phyloP scores from a whole-genome alignment of 257 asterid genomes.

The Jaltomata sinuosa region DNA sequence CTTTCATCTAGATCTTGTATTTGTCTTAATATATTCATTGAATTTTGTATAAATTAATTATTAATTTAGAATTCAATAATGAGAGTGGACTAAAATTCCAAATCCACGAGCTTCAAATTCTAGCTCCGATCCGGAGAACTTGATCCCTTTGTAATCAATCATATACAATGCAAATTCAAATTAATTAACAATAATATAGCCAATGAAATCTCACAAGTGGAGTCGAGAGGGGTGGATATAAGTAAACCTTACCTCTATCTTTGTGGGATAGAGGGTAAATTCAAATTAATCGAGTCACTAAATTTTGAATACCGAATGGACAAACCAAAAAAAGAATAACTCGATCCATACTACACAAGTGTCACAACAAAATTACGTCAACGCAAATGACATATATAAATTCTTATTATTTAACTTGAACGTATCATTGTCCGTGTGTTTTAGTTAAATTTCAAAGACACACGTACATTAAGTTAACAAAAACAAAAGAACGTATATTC shows the following conservation, averaged over 20 bases:
- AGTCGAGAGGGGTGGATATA: rapidly evolving
- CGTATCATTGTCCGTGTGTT: not conserved
- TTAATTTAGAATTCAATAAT: not conserved
- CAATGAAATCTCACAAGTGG: not conserved
- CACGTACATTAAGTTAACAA: not conserved
- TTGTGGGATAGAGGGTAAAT: not conserved
- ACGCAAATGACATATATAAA: not conserved
- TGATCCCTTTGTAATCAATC: not conserved
- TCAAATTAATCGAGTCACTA: not conserved
- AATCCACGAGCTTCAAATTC: not conserved
- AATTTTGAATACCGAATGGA: not conserved
- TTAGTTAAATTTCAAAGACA: not conserved
- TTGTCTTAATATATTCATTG: not conserved
- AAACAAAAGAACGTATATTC: not conserved
- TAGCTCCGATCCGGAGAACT: not conserved
- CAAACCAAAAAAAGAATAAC: not conserved
- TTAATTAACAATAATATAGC: not conserved
- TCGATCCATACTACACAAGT: not conserved
- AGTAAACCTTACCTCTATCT: not conserved
- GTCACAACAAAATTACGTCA: not conserved
- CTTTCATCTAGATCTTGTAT: not conserved
- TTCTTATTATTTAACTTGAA: not conserved
- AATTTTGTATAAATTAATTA: not conserved
- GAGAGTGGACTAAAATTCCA: not conserved
- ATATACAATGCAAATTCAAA: not conserved